phyloP scores from a whole-genome alignment of 202 grass and related monocot species.

The Digitaria exilis region DNA sequence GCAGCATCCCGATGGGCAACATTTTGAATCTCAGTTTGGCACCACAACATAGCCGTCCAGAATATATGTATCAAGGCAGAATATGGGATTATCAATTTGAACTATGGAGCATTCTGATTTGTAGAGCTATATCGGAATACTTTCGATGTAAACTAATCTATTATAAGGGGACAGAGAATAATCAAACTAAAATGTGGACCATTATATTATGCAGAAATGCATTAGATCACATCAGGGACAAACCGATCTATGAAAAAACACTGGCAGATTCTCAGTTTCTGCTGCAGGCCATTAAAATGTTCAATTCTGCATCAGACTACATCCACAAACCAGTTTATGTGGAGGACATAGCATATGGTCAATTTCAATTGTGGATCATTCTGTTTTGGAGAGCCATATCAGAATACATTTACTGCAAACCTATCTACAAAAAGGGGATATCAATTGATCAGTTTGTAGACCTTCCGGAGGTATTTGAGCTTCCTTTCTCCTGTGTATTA shows the following conservation, averaged over 20 bases:
- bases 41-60: background rate
- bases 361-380: background rate
- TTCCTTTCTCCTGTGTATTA: too few relatives aligned
- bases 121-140: background rate
- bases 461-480: too few relatives aligned
- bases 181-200: background rate
- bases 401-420: background rate
- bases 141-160: background rate
- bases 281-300: background rate
- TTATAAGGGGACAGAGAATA: background rate
- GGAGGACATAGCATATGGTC: background rate
- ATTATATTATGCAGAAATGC: background rate
- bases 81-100: background rate
- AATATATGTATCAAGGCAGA: background rate
- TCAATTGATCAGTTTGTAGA: too few relatives aligned
- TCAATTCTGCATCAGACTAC: background rate
- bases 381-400: background rate
- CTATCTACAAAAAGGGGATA: background rate
- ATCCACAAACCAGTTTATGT: background rate
- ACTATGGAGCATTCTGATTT: conserved; percentile 16
- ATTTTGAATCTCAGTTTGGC: background rate
- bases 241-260: background rate
- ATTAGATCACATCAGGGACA: background rate
- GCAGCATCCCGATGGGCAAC: background rate
- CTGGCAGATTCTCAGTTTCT: background rate